Conservation (phyloP, 1,284 basidiomycete genomes). For the Moesziomyces sp. region DNA sequence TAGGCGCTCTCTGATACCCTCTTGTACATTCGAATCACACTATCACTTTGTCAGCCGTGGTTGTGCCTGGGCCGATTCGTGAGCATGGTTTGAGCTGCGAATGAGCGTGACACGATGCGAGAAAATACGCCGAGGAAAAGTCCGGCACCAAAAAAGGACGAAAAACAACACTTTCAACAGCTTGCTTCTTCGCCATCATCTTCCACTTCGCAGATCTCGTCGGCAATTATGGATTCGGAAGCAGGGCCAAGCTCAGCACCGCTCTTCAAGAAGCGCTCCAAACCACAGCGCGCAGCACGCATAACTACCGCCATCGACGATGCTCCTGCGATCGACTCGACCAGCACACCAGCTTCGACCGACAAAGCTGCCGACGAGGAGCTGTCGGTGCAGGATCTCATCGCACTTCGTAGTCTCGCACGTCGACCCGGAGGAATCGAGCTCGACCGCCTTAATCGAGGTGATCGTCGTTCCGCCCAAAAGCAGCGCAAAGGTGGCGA, state of each 20-base stretch:
- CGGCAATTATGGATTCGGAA: conserved; percentile 12
- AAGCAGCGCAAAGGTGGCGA: conserved; percentile 68
- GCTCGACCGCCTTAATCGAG: conserved; percentile 81
- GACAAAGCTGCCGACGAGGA: neutral
- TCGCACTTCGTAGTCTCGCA: conserved; percentile 83
- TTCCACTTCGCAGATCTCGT: neutral
- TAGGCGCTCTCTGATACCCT: conserved; percentile 19
- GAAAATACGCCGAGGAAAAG: neutral
- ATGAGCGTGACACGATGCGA: neutral
- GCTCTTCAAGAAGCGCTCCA: conserved; percentile 29
- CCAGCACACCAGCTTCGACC: neutral
- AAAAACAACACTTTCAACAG: neutral
- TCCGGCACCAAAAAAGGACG: neutral
- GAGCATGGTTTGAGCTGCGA: too few species aligned
- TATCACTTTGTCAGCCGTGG: too few species aligned
- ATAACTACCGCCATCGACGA: conserved; percentile 8
- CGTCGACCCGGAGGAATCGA: conserved; percentile 83
- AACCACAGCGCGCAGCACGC: conserved; percentile 7
- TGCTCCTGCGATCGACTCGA: neutral
- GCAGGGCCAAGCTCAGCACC: conserved; percentile 21
- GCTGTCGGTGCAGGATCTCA: conserved; percentile 77
- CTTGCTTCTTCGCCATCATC: conserved; percentile 9
- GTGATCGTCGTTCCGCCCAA: conserved; percentile 80
- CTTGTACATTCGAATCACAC: neutral
- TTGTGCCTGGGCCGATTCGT: too few species aligned